phyloP scores from a whole-genome alignment of 208 protist species.

The Acanthamoeba sp. region DNA sequence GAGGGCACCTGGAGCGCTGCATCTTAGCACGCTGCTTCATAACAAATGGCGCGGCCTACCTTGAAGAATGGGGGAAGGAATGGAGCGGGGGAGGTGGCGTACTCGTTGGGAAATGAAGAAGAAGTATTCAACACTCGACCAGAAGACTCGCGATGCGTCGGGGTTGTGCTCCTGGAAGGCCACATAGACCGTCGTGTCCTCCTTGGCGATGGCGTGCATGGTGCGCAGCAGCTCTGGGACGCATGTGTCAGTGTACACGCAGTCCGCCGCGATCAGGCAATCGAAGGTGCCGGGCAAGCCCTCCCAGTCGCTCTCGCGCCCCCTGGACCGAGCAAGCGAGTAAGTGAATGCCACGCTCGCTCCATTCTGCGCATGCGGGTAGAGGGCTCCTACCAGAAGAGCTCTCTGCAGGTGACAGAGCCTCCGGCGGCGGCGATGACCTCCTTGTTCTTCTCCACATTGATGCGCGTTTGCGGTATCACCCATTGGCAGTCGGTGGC shows the following conservation, averaged over 20 bases:
- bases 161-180: conserved; percentile 72
- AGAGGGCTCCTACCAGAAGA: conserved; percentile 21
- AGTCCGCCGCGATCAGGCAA: conserved; percentile 10
- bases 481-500: conserved; percentile 67
- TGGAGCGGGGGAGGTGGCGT: no score
- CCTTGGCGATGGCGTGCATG: conserved; percentile 27
- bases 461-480: conserved; percentile 26
- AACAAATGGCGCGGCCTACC: no score
- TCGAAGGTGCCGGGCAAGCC: conserved; percentile 29
- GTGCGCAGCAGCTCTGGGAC: conserved; percentile 31
- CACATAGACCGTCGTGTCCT: background rate
- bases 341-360: no score
- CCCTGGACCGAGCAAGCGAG: background rate
- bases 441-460: conserved; percentile 41
- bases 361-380: background rate
- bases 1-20: background rate
- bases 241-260: conserved; percentile 58
- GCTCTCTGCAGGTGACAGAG: conserved; percentile 62
- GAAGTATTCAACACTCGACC: background rate
- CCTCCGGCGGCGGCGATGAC: conserved; percentile 1
- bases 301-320: conserved; percentile 33
- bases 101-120: conserved; percentile 60
- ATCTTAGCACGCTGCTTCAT: no score
- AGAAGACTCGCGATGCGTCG: background rate
- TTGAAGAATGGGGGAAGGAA: background rate